These are phyloP conservation scores for Piper longum DNA, from an alignment of 164 flowering plant genomes.

Conservation along the genomic window DNA sequence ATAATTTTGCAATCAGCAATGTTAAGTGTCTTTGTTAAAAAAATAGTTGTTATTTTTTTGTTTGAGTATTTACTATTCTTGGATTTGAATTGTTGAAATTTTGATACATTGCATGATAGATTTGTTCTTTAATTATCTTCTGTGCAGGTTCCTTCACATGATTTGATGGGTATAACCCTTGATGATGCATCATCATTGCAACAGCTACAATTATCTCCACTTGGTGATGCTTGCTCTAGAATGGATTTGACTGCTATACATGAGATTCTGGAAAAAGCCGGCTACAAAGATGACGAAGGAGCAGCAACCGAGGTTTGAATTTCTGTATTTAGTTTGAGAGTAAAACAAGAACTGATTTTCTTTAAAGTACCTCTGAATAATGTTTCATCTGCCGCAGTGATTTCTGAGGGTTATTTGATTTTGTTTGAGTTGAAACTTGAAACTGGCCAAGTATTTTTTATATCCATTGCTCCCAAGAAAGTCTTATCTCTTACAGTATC, in stretches of 20 bases:
- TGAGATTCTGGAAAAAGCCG: conserved; percentile 63
- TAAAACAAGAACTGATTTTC: neutral
- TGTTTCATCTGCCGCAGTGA: neutral
- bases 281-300: conserved; percentile 94
- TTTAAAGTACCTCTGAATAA: neutral
- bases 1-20: too few species aligned
- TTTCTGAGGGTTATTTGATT: neutral
- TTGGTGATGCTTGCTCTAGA: conserved; percentile 81
- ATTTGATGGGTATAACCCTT: conserved; percentile 33
- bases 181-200: conserved; percentile 19
- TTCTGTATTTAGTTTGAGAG: neutral
- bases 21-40: too few species aligned
- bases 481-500: neutral
- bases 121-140: neutral
- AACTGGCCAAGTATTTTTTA: neutral
- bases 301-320: conserved; percentile 66
- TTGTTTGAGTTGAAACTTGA: neutral
- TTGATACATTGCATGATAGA: neutral
- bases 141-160: conserved; percentile 44
- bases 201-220: conserved; percentile 38
- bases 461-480: too few species aligned
- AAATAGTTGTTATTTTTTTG: too few species aligned
- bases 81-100: too few species aligned
- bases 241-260: conserved; percentile 82
- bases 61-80: too few species aligned